phyloP scores from a whole-genome alignment of 805 yeast genomes.

The Debaryomyces tyrocola region DNA sequence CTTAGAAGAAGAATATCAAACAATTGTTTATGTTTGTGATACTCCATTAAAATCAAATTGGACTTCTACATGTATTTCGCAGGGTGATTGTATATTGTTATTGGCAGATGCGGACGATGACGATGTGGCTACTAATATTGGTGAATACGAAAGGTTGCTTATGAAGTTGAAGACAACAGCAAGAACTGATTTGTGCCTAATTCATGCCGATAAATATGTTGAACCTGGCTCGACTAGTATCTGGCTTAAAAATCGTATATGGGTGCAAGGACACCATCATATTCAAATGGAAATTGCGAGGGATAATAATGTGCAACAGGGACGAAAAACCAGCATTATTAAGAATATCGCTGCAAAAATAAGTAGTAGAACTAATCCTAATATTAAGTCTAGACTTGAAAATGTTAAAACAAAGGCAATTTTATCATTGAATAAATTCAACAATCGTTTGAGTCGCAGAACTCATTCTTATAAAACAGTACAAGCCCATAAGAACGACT shows the following conservation, averaged over 20 bases:
- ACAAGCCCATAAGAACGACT: slow-evolving; percentile 78
- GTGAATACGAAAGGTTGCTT: slow-evolving; percentile 81
- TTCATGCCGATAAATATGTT: slow-evolving; percentile 82
- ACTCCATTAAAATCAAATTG: slow-evolving; percentile 79
- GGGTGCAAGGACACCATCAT: slow-evolving; percentile 95
- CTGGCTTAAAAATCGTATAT: slow-evolving; percentile 82
- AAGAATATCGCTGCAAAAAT: slow-evolving; percentile 38
- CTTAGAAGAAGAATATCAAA: slow-evolving; percentile 83
- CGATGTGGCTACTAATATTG: slow-evolving; percentile 58
- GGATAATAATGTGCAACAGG: slow-evolving; percentile 15
- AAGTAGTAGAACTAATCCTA: slow-evolving; percentile 32
- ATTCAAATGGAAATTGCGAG: slow-evolving; percentile 60
- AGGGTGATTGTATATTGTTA: slow-evolving; percentile 90
- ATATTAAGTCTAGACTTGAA: slow-evolving; percentile 30
- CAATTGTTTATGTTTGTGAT: slow-evolving; percentile 88
- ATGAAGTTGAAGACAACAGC: slow-evolving; percentile 80
- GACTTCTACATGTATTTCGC: slow-evolving; percentile 91
- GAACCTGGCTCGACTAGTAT: slow-evolving; percentile 79
- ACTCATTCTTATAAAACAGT: slow-evolving; percentile 26
- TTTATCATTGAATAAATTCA: slow-evolving; percentile 25
- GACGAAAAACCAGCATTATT: slow-evolving; percentile 23
- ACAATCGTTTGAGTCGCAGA: slow-evolving; percentile 17
- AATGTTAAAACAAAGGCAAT: slow-evolving; percentile 31
- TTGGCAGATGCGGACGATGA: slow-evolving; percentile 79
- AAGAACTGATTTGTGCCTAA: slow-evolving; percentile 77